Percentiles rank a stretch among this genome's conserved stretches.
These are phyloP conservation scores for Nakazawaea wickerhamii DNA, from an alignment of 805 yeast genomes.

Conservation along the genomic window DNA sequence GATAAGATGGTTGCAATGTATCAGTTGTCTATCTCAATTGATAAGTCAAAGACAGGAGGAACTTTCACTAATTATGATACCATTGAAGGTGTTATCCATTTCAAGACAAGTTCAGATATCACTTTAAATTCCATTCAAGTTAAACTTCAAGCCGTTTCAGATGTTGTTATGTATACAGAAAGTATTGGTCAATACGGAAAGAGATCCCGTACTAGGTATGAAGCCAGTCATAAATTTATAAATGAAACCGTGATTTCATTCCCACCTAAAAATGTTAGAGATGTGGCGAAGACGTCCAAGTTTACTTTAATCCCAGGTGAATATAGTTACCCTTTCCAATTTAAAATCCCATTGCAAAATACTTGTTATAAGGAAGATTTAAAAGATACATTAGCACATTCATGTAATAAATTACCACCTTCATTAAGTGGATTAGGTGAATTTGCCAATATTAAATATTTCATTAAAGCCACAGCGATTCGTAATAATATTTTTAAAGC, in stretches of 20 bases:
- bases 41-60: slow-evolving; percentile 27
- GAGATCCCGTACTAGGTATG: slow-evolving; percentile 13
- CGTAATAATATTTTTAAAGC: slow-evolving; percentile 42
- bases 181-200: slow-evolving; percentile 14
- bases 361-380: slow-evolving; percentile 26
- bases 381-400: slow-evolving; percentile 9
- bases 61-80: slow-evolving; percentile 43
- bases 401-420: slow-evolving; percentile 22
- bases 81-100: slow-evolving; percentile 34
- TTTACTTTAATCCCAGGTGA: slow-evolving; percentile 46
- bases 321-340: slow-evolving; percentile 44
- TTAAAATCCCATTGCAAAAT: slow-evolving; percentile 36
- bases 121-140: slow-evolving; percentile 43
- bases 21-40: slow-evolving; percentile 16
- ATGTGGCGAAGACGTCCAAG: slow-evolving; percentile 36
- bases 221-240: slow-evolving; percentile 39
- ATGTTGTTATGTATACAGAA: slow-evolving; percentile 31
- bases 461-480: slow-evolving; percentile 56
- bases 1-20: slow-evolving; percentile 4
- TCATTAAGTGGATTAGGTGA: slow-evolving; percentile 20
- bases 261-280: slow-evolving; percentile 45
- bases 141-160: slow-evolving; percentile 45
- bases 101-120: slow-evolving; percentile 36
- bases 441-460: slow-evolving; percentile 42
- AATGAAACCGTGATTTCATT: slow-evolving; percentile 46